A percentile compares a stretch with the other conserved stretches of the same genome.
Conservation (phyloP, 2,329 filamentous ascomycete species). For the Pyrenochaeta sp. region DNA sequence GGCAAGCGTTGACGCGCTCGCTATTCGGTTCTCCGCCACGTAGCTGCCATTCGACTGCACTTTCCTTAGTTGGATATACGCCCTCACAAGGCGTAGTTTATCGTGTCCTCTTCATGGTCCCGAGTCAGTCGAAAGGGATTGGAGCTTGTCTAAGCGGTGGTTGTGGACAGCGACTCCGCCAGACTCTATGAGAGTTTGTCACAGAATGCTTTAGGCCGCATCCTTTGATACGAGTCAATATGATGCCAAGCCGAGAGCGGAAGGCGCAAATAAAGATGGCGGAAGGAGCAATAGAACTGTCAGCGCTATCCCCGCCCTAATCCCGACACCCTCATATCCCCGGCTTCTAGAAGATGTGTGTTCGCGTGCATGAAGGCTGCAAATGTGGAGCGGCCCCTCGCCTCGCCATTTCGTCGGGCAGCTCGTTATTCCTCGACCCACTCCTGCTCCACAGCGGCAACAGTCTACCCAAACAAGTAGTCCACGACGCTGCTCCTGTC, state of each 20-base stretch:
- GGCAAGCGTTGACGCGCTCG: background rate
- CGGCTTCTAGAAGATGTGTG: constrained; percentile 6
- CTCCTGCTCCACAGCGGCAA: background rate
- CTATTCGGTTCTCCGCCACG: background rate
- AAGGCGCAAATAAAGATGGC: constrained; percentile 13
- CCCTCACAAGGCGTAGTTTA: background rate
- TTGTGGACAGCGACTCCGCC: background rate
- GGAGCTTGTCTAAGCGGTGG: background rate
- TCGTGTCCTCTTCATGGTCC: background rate
- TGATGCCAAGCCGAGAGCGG: constrained; percentile 12
- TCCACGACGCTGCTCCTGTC: background rate
- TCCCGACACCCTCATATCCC: constrained; percentile 1
- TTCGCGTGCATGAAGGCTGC: background rate
- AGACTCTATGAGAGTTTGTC: background rate
- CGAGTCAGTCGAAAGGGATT: background rate
- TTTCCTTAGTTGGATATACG: background rate
- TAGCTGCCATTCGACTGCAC: background rate
- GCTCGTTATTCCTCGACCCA: background rate
- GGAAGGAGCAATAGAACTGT: background rate
- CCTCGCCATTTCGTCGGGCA: background rate
- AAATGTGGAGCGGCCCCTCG: background rate
- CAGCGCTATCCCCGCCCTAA: constrained; percentile 5
- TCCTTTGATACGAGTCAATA: background rate
- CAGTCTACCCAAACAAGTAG: background rate
- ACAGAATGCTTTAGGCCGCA: background rate